A percentile compares a stretch with the other conserved stretches of the same genome.
phyloP scores from a whole-genome alignment of 2,329 filamentous ascomycete genomes.

The Fusarium cicatricum region DNA sequence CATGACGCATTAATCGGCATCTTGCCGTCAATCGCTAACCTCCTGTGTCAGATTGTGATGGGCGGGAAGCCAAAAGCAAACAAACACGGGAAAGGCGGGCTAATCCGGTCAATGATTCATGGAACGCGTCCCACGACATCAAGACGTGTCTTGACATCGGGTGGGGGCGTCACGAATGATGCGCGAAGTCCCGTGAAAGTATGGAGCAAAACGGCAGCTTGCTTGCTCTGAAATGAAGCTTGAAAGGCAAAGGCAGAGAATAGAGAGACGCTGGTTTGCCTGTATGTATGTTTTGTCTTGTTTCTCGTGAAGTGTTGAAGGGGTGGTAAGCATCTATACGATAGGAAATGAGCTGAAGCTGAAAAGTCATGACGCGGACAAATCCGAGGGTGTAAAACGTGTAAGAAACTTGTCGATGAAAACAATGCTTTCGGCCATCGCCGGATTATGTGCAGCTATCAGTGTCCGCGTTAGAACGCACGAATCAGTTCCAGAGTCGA shows the following conservation, averaged over 20 bases:
- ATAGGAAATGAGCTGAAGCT: background rate
- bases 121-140: conserved; percentile 21
- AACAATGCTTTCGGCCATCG: background rate
- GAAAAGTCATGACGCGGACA: background rate
- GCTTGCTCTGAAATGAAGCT: background rate
- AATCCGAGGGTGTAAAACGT: too few species aligned
- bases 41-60: background rate
- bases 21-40: background rate
- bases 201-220: background rate
- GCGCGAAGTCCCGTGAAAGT: conserved; percentile 18
- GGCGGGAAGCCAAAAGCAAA: conserved; percentile 12
- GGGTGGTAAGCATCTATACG: background rate
- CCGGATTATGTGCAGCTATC: conserved; percentile 7
- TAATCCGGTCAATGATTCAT: conserved; percentile 29
- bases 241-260: background rate
- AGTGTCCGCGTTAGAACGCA: conserved; percentile 27
- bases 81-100: conserved; percentile 5
- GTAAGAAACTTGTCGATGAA: too few species aligned
- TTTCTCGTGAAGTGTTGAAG: background rate
- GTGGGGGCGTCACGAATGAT: background rate
- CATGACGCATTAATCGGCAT: conserved; percentile 4
- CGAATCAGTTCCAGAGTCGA: conserved; percentile 10
- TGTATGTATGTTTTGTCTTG: background rate
- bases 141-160: background rate
- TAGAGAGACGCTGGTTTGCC: too few species aligned